Base-by-base conservation (phyloP, 768 basidiomycete genomes). In the Leccinum rimulosum region DNA sequence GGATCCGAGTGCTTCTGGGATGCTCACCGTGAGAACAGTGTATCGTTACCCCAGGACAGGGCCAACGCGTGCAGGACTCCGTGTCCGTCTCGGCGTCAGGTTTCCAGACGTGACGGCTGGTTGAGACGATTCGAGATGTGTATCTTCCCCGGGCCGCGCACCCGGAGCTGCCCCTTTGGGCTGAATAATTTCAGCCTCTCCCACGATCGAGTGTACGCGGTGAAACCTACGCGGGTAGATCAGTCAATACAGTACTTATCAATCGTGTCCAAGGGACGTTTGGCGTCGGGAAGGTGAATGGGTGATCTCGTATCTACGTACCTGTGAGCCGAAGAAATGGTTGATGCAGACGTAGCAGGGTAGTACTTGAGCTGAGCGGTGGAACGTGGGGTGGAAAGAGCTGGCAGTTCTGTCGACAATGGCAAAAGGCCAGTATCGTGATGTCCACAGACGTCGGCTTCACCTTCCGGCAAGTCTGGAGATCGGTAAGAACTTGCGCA, bases 101-200 rank as follows among this genome's bases (percentile, higher is more conserved):
- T 22, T 43, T 25, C 33, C 52, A 6, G 54, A 33, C 33, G 17
- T 57, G 50, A 62, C 56, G 8, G 12, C 54, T 9, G 56, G 35
- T 33, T 33, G 64, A 66, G 48, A 65, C 52, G 36, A 66, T 4
- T 27, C 27, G 27, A 62, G 2, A 25, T 17, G 28, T 10, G 11
- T 14, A 14, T 15, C 48, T 35, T 61, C 15, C 52, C 22, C 22
- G 22, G 22, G 22, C 22, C 36, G 3, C 38, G 30, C 14, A 61
- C 40, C 11, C 49, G 48, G 17, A 64, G 38, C 7, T 50, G 63
- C 15, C 50, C 28, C 56, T 58, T 64, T 11, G 56, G 59, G 35
- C 30, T 14, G 33, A 61, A 14, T 14, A 52, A 9, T 11, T 48
- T 49, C 47, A 65, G 31, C 59, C 61, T 64, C 11, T 61, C 27